Percentiles rank a stretch among this genome's conserved stretches.
Conservation (phyloP, 768 basidiomycete genomes). For the Hericium coralloides region DNA sequence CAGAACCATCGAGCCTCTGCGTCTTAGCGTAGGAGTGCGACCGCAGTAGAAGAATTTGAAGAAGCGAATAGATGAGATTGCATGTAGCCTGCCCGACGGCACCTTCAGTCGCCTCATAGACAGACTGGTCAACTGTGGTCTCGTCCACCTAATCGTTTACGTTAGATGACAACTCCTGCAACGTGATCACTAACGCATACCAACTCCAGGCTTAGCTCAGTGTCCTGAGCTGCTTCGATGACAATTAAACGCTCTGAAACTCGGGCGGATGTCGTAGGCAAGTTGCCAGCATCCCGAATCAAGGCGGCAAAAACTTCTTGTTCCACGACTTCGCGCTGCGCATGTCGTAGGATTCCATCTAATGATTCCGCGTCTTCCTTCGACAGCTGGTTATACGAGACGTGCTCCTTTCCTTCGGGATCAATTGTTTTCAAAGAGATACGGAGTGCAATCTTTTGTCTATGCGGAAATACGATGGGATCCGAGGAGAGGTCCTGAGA, state of each 20-base stretch:
- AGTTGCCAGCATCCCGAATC: slow-evolving; percentile 65
- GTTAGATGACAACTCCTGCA: neutral
- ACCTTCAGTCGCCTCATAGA: slow-evolving; percentile 1
- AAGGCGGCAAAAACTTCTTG: slow-evolving; percentile 72
- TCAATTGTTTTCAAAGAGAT: slow-evolving; percentile 40
- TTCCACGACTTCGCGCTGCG: slow-evolving; percentile 68
- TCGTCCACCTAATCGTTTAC: slow-evolving; percentile 18
- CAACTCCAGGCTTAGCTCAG: slow-evolving; percentile 65
- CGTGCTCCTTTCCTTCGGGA: slow-evolving; percentile 20
- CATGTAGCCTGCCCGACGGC: slow-evolving; percentile 28
- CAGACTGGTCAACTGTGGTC: neutral
- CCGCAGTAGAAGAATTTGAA: slow-evolving; percentile 58
- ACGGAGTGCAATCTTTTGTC: slow-evolving; percentile 53
- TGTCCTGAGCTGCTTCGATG: slow-evolving; percentile 65
- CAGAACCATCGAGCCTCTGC: slow-evolving; percentile 26
- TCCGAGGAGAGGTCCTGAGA: slow-evolving; percentile 28
- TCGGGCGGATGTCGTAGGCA: slow-evolving; percentile 68
- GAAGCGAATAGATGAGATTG: slow-evolving; percentile 56
- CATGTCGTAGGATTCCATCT: slow-evolving; percentile 42
- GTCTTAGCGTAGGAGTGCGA: slow-evolving; percentile 43
- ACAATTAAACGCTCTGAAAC: slow-evolving; percentile 73
- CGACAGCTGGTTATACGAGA: neutral
- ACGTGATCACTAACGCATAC: slow-evolving; percentile 29
- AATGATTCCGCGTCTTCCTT: slow-evolving; percentile 17
- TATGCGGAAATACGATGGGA: slow-evolving; percentile 31